Percentiles rank a stretch among this genome's conserved stretches.
phyloP scores from a whole-genome alignment of 305 asterid species.

The Solanum hybrid region DNA sequence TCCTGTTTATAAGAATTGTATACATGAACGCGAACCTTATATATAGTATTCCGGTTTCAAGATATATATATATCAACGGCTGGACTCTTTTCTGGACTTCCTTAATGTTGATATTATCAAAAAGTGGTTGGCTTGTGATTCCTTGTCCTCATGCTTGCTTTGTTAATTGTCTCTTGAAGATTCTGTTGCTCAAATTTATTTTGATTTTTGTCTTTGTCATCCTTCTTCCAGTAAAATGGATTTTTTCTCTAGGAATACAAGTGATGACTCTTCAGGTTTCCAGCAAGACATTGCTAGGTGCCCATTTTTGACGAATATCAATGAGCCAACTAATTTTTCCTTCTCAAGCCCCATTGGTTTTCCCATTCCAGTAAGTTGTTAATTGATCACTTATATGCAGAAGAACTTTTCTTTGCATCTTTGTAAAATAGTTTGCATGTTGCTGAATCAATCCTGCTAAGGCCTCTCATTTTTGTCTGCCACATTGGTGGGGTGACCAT shows the following conservation, averaged over 20 bases:
- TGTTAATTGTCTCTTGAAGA: neutral
- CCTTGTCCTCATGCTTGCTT: neutral
- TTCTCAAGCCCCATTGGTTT: constrained; percentile 50
- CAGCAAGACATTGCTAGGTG: constrained; percentile 62
- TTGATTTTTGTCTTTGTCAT: constrained; percentile 30
- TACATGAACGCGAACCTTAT: neutral
- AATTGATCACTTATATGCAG: neutral
- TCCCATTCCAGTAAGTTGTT: constrained; percentile 50
- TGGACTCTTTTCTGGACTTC: neutral
- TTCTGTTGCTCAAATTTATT: constrained; percentile 3
- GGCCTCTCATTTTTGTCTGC: neutral
- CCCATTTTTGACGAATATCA: constrained; percentile 84
- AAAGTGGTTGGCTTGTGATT: neutral
- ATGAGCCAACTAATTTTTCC: constrained; percentile 85
- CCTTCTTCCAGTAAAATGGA: constrained; percentile 42
- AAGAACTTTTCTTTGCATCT: neutral
- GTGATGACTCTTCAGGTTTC: constrained; percentile 42
- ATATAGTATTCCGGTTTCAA: neutral
- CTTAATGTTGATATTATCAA: neutral
- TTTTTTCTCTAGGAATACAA: constrained; percentile 38
- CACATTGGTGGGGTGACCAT: neutral
- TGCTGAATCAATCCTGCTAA: neutral
- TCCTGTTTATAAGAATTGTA: neutral
- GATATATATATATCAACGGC: neutral
- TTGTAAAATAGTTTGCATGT: neutral